phyloP scores from a whole-genome alignment of 2,329 filamentous ascomycete genomes.

The Aspergillus alliaceus region DNA sequence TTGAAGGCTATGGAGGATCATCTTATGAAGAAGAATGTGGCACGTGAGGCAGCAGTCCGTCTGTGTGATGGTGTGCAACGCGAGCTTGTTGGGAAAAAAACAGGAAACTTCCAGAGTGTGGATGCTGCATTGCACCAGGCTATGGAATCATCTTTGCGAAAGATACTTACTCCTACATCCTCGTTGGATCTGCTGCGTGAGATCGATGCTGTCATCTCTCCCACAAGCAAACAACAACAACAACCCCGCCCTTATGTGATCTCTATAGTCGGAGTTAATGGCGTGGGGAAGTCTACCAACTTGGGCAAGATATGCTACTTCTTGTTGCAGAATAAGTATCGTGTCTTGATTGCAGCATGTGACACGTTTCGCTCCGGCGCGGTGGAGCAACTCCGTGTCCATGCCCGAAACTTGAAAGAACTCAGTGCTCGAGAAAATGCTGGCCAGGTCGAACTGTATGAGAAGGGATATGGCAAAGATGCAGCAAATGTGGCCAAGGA shows the following conservation, averaged over 20 bases:
- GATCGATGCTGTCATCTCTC: constrained; percentile 75
- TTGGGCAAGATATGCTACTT: constrained; percentile 98
- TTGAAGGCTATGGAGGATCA: constrained; percentile 97
- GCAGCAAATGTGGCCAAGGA: constrained; percentile 94
- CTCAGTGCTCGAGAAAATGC: constrained; percentile 77
- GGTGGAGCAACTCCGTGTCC: constrained; percentile 93
- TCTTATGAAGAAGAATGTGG: constrained; percentile 91
- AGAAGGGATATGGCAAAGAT: constrained; percentile 97
- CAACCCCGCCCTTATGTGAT: constrained; percentile 86
- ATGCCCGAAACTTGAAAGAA: constrained; percentile 90
- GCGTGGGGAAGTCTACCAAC: constrained; percentile 97
- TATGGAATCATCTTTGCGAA: constrained; percentile 88
- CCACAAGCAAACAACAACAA: constrained; percentile 63
- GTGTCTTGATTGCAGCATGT: constrained; percentile 87
- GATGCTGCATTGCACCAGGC: constrained; percentile 79
- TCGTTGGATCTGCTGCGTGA: constrained; percentile 93
- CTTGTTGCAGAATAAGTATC: constrained; percentile 93
- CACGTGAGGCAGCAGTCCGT: constrained; percentile 86
- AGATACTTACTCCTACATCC: constrained; percentile 93
- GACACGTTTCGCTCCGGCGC: constrained; percentile 97
- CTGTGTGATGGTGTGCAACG: constrained; percentile 89
- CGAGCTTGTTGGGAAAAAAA: constrained; percentile 87
- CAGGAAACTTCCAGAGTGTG: constrained; percentile 85
- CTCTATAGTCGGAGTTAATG: constrained; percentile 97
- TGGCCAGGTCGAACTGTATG: constrained; percentile 84